Evolutionary conservation across 495 filamentous ascomycete genomes (phyloP), one percentile per base, ranked within the genome.

Genomic region (Aspergillus taichungensis): DNA sequence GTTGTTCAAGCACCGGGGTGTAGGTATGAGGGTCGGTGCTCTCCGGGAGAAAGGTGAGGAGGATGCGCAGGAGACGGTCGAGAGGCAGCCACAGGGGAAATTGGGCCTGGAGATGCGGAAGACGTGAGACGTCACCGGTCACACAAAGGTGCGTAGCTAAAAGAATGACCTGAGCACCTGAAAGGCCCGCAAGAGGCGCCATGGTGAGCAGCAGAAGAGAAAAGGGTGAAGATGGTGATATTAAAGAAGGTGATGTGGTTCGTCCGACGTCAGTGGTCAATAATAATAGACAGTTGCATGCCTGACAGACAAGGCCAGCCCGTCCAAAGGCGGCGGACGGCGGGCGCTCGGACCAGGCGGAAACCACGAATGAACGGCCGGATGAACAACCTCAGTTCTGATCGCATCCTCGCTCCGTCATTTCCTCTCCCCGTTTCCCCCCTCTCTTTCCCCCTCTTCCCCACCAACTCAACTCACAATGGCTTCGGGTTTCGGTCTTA

Each of bases 11-110:
- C 32, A 85, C 72, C 11, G 68, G 59, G 8, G 74, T 71, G 58
- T 94, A 94, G 32, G 67, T 53, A 14, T 61, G 70, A 27, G 88
- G 84, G 11, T 78, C 77, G 8, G 78, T 66, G 39, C 76, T 85
- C 59, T 92, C 89, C 31, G 90, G 88, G 6, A 96, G 75, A 52
- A 81, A 92, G 42, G 84, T 94, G 46, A 96, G 74, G 47, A 95
- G 65, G 40, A 96, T 84, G 53, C 88, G 80, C 50, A 94, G 68
- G 30, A 90, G 52, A 36, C 86, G 74, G 46, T 85, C 83, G 8
- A 77, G 71, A 13, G 75, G 74, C 43, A 90, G 73, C 47, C 74
- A 72, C 51, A 75, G 64, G 32, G 63, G 71, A 49, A 82, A 74
- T 42, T 71, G 71, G 40, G 77, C 68, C 44, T 80, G 74, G 29